Evolutionary conservation across 2,329 filamentous ascomycete genomes (phyloP).

Genomic region (Botrytis fabae): DNA sequence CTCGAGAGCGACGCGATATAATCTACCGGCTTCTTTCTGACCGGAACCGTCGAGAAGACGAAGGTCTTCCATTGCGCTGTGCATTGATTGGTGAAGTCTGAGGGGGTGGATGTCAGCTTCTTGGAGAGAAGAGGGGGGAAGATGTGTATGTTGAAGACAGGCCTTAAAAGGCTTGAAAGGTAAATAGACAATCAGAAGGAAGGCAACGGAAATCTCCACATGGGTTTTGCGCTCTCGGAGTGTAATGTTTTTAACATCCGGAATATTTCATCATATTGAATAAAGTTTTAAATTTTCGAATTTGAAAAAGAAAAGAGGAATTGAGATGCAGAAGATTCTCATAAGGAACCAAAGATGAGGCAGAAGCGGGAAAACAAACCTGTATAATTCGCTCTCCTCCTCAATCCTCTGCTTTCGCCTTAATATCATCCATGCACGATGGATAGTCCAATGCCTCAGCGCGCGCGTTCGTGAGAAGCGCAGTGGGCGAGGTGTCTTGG

Average conservation of each 20-base stretch:
- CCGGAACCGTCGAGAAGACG: slow-evolving; percentile 57
- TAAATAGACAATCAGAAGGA: slow-evolving; percentile 19
- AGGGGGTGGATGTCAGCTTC: background rate
- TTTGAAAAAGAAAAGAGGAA: slow-evolving; percentile 12
- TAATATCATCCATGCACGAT: slow-evolving; percentile 89
- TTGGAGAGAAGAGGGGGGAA: background rate
- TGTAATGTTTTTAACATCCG: slow-evolving; percentile 21
- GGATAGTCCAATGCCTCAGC: slow-evolving; percentile 98
- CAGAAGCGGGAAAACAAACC: slow-evolving; percentile 46
- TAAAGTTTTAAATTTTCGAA: background rate
- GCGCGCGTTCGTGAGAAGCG: slow-evolving; percentile 84
- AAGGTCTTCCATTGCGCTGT: slow-evolving; percentile 81
- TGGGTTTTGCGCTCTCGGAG: slow-evolving; percentile 21
- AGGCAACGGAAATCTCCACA: slow-evolving; percentile 22
- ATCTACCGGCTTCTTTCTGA: slow-evolving; percentile 61
- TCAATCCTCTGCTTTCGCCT: slow-evolving; percentile 65
- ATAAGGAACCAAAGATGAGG: background rate
- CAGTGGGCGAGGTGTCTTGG: slow-evolving; percentile 71
- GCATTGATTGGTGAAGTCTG: slow-evolving; percentile 75
- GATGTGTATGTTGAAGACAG: background rate
- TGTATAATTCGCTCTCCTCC: slow-evolving; percentile 70
- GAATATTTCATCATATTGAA: slow-evolving; percentile 21
- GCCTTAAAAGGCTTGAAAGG: background rate
- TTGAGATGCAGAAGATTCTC: background rate
- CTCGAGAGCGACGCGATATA: slow-evolving; percentile 87